Percentiles rank a stretch among this genome's conserved stretches.
These are phyloP conservation scores for Leishmania arabica DNA, from an alignment of 208 protist species.

Conservation along the genomic window DNA sequence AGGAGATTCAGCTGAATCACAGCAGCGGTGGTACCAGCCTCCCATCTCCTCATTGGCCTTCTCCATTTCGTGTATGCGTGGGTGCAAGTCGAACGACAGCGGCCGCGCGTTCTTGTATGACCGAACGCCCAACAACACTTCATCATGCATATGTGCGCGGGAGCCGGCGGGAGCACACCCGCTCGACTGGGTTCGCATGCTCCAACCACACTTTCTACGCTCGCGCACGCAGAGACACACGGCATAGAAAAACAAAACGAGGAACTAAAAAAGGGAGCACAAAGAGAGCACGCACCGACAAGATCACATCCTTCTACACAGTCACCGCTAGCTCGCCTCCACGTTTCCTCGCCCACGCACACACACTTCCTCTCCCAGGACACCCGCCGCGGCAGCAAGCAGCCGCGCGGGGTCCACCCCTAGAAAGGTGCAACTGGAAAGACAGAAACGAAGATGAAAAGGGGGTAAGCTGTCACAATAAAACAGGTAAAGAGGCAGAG, in stretches of 20 bases:
- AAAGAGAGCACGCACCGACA: not conserved
- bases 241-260: not conserved
- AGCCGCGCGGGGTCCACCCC: not conserved
- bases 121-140: not conserved
- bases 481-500: not conserved
- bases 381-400: not conserved
- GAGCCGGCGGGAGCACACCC: not conserved
- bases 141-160: not conserved
- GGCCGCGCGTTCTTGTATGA: not conserved
- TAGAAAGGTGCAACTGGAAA: not conserved
- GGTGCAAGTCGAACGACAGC: not conserved
- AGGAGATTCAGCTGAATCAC: not conserved
- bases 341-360: not conserved
- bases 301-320: not conserved
- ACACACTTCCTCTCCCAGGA: not conserved
- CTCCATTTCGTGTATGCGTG: not conserved
- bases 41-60: not conserved
- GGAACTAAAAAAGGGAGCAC: not conserved
- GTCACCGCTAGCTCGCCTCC: no score
- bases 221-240: not conserved
- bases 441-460: not conserved
- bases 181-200: not conserved
- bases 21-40: not conserved
- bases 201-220: not conserved
- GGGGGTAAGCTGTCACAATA: not conserved